Base-by-base conservation (phyloP, 148 eudicot genomes). In the Silene conica region DNA sequence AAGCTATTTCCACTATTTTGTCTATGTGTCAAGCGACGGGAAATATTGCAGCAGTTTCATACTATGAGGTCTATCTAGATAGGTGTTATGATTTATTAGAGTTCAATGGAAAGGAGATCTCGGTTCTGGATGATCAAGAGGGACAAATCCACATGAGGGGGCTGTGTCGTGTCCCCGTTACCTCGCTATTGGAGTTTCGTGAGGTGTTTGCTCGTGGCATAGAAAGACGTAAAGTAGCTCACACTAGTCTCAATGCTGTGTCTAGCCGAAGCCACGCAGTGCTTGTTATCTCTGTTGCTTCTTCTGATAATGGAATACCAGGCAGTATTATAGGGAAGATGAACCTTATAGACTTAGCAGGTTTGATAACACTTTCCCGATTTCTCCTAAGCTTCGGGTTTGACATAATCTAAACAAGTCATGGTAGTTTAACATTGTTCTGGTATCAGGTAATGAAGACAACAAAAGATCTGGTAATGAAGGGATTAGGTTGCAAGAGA, bases 241-340 rank as follows among this genome's bases (percentile, higher is more conserved):
- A 84, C 65, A 95, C 97, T 23, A 83, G 85, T 74, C 87, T 95
- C 12, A 92, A 95, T 76, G 97, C 92, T 80, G 94, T 86, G 58
- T 95, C 98, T 11, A 95, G 98, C 77, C 82, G 98, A 64, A 95
- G 98, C 84, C 98, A 92, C 76, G 97, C 83, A 3, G 96, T 89
- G 67, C 91, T 95, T 50, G 82, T 85, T 20, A 73, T 95, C 74
- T 55, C 83, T 23, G 85, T 92, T 67, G 83, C 86, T 16, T 70
- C 85, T 78, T 72, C 79, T 50, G 73, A 56, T 63, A 75, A 87
- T 80, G 80, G 74, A 60, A 64, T 57, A 10, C 79, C 80, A 11
- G 63, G 78, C 63, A 10, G 31, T 26, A 23, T 82, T 70, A 74
- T 73, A 28, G 97, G 98, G 55, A 95, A 95, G 88, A 82, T 95